Percentiles rank a stretch among this genome's conserved stretches.
phyloP scores from a whole-genome alignment of 2,329 filamentous ascomycete species.

The Talaromyces sp. region DNA sequence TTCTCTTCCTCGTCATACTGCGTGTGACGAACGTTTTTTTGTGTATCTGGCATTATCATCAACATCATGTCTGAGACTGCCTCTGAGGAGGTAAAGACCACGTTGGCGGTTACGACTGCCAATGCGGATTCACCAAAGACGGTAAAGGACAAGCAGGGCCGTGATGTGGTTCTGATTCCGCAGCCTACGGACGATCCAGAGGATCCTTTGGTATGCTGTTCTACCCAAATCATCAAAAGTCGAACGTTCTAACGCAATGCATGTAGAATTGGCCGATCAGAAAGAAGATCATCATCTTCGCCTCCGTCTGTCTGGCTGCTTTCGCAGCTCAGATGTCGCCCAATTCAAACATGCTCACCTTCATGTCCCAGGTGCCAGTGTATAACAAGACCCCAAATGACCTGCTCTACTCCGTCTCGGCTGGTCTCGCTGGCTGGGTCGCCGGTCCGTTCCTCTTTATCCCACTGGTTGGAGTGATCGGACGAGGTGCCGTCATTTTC shows the following conservation, averaged over 20 bases:
- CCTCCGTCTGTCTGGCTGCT: slow-evolving; percentile 13
- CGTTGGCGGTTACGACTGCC: not conserved
- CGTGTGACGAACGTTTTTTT: not conserved
- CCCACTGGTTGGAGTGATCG: slow-evolving; percentile 21
- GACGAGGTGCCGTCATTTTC: slow-evolving; percentile 22
- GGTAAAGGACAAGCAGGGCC: slow-evolving; percentile 6
- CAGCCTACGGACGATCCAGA: slow-evolving; percentile 10
- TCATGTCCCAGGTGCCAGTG: slow-evolving; percentile 18
- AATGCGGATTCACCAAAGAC: slow-evolving; percentile 5
- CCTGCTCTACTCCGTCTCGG: slow-evolving; percentile 17
- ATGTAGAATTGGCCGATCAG: slow-evolving; percentile 17
- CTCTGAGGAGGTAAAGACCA: slow-evolving; percentile 8
- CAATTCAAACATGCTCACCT: slow-evolving; percentile 16
- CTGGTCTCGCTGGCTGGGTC: slow-evolving; percentile 21
- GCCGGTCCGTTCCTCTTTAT: slow-evolving; percentile 24
- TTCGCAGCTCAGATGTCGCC: slow-evolving; percentile 17
- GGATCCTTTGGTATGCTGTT: slow-evolving; percentile 12
- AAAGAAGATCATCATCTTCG: slow-evolving; percentile 17
- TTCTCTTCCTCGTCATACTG: not conserved
- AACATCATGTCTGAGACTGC: slow-evolving; percentile 11
- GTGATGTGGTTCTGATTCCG: slow-evolving; percentile 13
- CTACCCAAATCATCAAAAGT: not conserved
- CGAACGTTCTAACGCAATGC: not conserved
- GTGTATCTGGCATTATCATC: not conserved
- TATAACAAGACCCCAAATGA: slow-evolving; percentile 20